Base-by-base conservation (phyloP, 1,139 yeast genomes). In the Pneumocystis jirovecii region DNA sequence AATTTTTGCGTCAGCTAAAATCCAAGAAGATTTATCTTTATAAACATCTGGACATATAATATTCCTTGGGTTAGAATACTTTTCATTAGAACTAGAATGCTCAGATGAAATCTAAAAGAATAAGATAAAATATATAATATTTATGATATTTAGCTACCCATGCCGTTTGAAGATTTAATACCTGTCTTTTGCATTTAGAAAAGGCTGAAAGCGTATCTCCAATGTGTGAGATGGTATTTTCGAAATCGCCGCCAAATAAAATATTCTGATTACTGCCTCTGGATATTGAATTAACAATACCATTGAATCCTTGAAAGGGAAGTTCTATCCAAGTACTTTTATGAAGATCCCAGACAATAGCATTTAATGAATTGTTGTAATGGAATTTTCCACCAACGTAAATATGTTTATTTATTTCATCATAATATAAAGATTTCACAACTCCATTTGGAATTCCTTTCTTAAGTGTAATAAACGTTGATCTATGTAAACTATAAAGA, bases 371-470 rank as follows among this genome's bases (percentile, higher is more conserved):
- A 60, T 79, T 75, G 67, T 82, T 78, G 67, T 77, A 85, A 19
- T 80, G 74, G 71, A 93, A 83, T 68, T 83, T 79, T 37, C 98
- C 98, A 12, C 97, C 98, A 64, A 89, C 80, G 72, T 88, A 90
- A 0, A 90, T 80, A 35, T 82, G 69, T 21, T 81, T 77, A 42
- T 76, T 75, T 67, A 81, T 82, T 1, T 77, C 71, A 71, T 82
- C 81, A 72, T 80, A 78, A 71, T 78, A 80, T 0, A 85, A 78
- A 0, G 88, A 77, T 31, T 75, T 76, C 4, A 87, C 83, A 0
- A 78, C 71, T 0, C 95, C 95, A 50, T 50, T 50, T 57, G 76
- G 70, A 1, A 77, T 68, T 68, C 80, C 74, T 68, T 69, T 68
- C 59, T 77, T 80, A 29, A 87, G 75, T 1, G 78, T 72, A 19